phyloP scores from a whole-genome alignment of 2,329 filamentous ascomycete genomes.

The Fusarium phyllophilum region DNA sequence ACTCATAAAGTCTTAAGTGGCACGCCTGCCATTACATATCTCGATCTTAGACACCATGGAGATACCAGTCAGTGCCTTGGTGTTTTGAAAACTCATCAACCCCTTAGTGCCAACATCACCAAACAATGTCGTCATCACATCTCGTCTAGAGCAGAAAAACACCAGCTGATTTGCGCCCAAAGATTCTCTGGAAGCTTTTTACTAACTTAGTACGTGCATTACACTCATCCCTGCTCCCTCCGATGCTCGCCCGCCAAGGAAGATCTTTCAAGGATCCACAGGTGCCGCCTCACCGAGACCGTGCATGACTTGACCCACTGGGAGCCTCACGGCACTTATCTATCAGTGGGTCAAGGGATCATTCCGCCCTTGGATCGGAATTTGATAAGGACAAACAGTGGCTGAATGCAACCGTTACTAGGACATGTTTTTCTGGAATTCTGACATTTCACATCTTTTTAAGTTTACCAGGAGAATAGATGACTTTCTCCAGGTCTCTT shows the following conservation, averaged over 20 bases:
- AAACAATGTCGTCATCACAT: constrained; percentile 10
- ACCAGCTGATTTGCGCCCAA: background rate
- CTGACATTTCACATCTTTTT: background rate
- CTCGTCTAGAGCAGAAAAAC: background rate
- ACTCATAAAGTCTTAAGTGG: fast-evolving
- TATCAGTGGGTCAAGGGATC: constrained; percentile 17
- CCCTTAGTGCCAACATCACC: background rate
- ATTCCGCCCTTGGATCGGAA: background rate
- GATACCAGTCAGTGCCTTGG: background rate
- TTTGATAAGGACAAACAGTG: background rate
- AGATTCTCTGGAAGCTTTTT: constrained; percentile 2
- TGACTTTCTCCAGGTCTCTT: background rate
- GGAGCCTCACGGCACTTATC: constrained; percentile 19
- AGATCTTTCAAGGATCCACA: constrained; percentile 14
- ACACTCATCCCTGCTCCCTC: constrained; percentile 1
- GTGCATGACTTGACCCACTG: constrained; percentile 5
- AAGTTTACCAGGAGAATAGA: background rate
- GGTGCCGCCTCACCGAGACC: constrained; percentile 13
- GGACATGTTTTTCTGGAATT: background rate
- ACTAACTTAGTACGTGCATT: constrained; percentile 6
- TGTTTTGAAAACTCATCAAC: background rate
- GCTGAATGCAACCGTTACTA: background rate
- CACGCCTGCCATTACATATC: background rate
- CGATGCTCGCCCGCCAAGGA: constrained; percentile 6
- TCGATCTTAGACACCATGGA: background rate